phyloP scores from a whole-genome alignment of 345 rosid genomes.

The Eucalyptus cladocalyx region DNA sequence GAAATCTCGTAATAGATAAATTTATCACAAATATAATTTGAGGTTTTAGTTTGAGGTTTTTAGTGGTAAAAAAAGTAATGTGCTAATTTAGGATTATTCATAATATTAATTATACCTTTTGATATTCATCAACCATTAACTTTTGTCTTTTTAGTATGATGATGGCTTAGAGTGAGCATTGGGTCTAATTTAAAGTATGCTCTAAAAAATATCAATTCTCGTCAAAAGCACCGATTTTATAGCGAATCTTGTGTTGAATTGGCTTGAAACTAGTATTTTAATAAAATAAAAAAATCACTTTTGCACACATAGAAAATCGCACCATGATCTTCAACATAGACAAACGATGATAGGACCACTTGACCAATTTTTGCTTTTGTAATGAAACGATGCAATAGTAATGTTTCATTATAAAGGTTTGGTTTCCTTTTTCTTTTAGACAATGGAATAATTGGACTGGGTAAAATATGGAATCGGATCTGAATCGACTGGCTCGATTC shows the following conservation, averaged over 20 bases:
- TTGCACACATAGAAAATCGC: not conserved
- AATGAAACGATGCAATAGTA: not conserved
- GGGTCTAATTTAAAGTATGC: too few relatives aligned
- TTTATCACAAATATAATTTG: too few relatives aligned
- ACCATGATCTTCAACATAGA: not conserved
- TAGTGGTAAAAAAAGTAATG: accelerated
- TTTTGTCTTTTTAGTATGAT: too few relatives aligned
- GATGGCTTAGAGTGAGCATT: accelerated
- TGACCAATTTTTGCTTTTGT: not conserved
- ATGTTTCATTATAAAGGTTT: too few relatives aligned
- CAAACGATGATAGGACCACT: accelerated
- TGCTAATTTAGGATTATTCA: accelerated
- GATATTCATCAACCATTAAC: too few relatives aligned
- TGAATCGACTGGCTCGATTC: accelerated
- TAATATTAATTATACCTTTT: too few relatives aligned
- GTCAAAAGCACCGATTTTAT: accelerated
- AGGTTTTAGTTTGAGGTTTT: accelerated
- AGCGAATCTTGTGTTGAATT: too few relatives aligned
- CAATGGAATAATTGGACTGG: accelerated
- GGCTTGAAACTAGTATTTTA: too few relatives aligned
- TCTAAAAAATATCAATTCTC: too few relatives aligned
- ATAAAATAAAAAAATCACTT: not conserved
- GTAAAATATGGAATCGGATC: accelerated
- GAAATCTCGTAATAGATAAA: accelerated
- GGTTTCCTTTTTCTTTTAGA: too few relatives aligned